A percentile compares a stretch with the other conserved stretches of the same genome.
These are phyloP conservation scores for Podaxis sp. DNA, from an alignment of 768 basidiomycete genomes.

Conservation along the genomic window DNA sequence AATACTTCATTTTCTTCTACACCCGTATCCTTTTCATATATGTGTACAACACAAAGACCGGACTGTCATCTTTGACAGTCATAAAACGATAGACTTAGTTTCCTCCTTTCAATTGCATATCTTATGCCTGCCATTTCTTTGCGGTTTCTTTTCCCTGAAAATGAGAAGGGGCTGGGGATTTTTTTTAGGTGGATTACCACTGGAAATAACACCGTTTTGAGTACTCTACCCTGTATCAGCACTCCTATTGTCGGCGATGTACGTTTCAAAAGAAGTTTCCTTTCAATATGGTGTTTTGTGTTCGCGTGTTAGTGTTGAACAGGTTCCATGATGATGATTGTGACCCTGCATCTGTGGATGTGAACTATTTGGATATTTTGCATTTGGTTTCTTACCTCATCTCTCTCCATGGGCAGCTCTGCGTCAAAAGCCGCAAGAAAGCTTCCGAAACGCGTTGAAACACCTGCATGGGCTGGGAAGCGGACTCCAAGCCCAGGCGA, in stretches of 20 bases:
- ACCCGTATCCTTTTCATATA: conserved; percentile 22
- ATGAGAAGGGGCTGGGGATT: conserved; percentile 1
- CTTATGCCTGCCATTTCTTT: conserved; percentile 1
- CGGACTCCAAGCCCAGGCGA: conserved; percentile 30
- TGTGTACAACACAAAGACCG: conserved; percentile 45
- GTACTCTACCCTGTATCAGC: conserved; percentile 9
- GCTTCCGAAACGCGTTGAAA: conserved; percentile 48
- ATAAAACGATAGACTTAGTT: conserved; percentile 37
- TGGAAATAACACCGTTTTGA: not conserved
- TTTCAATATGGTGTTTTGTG: not conserved
- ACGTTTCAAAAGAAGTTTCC: conserved; percentile 6
- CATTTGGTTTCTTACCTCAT: conserved; percentile 6
- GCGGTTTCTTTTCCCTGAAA: not conserved
- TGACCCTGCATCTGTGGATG: not conserved
- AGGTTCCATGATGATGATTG: too few relatives aligned
- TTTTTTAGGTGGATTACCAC: conserved; percentile 5
- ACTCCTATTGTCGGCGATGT: conserved; percentile 12
- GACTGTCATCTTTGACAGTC: conserved; percentile 30
- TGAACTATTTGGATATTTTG: not conserved
- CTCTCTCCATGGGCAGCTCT: conserved; percentile 52
- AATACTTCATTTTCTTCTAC: conserved; percentile 30
- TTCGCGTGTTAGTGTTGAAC: not conserved
- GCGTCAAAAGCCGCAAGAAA: conserved; percentile 61
- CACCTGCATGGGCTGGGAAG: conserved; percentile 49
- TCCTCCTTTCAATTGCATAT: conserved; percentile 20